These are phyloP conservation scores for Pontederia paniculata DNA, from an alignment of 176 grass and related monocot genomes.

Conservation along the genomic window DNA sequence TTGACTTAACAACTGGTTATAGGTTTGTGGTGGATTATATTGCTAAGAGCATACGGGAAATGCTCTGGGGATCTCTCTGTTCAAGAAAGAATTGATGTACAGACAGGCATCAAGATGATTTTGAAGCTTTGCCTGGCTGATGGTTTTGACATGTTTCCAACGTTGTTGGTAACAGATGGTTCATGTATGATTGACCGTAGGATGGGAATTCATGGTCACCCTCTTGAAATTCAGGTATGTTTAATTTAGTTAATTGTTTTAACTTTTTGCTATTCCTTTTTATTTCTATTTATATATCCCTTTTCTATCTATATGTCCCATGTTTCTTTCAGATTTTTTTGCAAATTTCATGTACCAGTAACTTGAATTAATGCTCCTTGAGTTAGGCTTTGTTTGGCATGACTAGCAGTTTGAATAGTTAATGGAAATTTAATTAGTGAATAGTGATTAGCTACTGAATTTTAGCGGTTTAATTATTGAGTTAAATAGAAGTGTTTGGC, in stretches of 20 bases:
- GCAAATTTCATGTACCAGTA: not conserved
- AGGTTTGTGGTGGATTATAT: constrained; percentile 95
- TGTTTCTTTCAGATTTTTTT: not conserved
- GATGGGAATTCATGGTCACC: constrained; percentile 89
- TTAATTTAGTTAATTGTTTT: constrained; percentile 7
- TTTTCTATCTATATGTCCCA: too few species aligned
- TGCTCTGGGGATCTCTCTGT: constrained; percentile 73
- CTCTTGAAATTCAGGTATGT: constrained; percentile 71
- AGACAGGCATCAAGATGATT: constrained; percentile 93
- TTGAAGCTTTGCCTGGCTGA: constrained; percentile 82
- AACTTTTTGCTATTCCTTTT: constrained; percentile 1
- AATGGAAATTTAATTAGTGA: too few species aligned
- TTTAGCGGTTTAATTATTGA: too few species aligned
- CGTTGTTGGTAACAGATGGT: constrained; percentile 78
- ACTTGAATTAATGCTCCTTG: too few species aligned
- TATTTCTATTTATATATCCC: too few species aligned
- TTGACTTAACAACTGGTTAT: too few species aligned
- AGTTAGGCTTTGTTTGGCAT: too few species aligned
- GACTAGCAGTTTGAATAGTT: too few species aligned
- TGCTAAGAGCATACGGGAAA: constrained; percentile 84
- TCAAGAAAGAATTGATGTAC: constrained; percentile 92
- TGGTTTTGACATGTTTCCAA: constrained; percentile 93
- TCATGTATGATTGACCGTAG: constrained; percentile 92
- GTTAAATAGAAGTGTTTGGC: too few species aligned
- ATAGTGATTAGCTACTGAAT: too few species aligned